Conservation (phyloP, 2,329 filamentous ascomycete genomes). For the Didymella arachidicola region DNA sequence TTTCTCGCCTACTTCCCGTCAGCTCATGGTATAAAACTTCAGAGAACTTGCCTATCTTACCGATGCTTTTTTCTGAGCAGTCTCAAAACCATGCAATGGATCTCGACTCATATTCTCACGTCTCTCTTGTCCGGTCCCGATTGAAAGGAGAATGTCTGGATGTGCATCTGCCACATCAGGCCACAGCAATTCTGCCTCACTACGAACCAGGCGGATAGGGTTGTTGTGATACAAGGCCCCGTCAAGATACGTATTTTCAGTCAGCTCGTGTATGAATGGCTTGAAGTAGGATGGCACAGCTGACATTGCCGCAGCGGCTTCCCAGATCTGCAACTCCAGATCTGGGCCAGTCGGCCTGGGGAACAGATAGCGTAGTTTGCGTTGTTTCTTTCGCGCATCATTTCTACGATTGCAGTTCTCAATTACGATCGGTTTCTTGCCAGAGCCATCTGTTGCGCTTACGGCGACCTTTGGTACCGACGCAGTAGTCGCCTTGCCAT, state of each 20-base stretch:
- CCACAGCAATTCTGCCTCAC: background rate
- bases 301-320: constrained; percentile 53
- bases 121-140: background rate
- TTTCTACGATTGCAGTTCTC: background rate
- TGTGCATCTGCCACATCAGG: background rate
- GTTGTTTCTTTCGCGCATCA: background rate
- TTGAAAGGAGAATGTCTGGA: constrained; percentile 1
- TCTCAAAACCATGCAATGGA: background rate
- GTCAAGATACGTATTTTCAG: constrained; percentile 31
- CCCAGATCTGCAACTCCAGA: constrained; percentile 6
- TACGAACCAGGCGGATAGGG: background rate
- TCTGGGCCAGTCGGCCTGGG: background rate
- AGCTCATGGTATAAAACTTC: background rate
- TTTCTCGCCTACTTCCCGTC: background rate
- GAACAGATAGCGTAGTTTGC: background rate
- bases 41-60: background rate
- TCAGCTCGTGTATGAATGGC: constrained; percentile 52
- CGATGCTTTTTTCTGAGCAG: background rate
- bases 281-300: constrained; percentile 56
- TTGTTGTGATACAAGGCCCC: background rate
- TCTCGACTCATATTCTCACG: background rate
- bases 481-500: background rate
- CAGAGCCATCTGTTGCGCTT: background rate
- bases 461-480: background rate
- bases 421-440: background rate